Percentiles rank a stretch among this genome's conserved stretches.
phyloP scores from a whole-genome alignment of 257 asterid genomes.

The Nicotiana benthamiana region DNA sequence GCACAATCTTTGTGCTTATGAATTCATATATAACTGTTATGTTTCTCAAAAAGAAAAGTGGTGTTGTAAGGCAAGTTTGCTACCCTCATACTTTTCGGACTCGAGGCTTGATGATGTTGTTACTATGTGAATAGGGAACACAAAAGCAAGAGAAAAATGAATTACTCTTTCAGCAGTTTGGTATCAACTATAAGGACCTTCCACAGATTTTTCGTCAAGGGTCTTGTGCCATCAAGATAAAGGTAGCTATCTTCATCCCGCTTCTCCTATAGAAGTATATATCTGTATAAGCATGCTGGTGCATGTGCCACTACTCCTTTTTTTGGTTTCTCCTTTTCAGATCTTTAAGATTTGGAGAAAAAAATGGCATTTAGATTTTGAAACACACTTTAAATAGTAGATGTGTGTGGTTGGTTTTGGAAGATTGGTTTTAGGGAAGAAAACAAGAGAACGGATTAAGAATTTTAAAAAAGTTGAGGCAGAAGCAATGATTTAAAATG shows the following conservation, averaged over 20 bases:
- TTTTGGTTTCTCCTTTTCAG: not conserved
- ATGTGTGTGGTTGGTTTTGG: not conserved
- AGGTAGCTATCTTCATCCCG: conserved; percentile 31
- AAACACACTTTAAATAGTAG: not conserved
- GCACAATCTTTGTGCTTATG: too few relatives aligned
- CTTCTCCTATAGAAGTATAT: not conserved
- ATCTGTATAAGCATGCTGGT: not conserved
- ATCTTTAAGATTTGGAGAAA: not conserved
- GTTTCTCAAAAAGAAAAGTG: too few relatives aligned
- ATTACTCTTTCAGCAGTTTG: conserved; percentile 60
- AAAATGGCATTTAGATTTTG: not conserved
- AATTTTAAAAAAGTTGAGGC: not conserved
- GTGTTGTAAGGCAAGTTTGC: not conserved
- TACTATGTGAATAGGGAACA: conserved; percentile 36
- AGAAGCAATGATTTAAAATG: not conserved
- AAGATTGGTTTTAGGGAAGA: not conserved
- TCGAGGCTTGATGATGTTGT: not conserved
- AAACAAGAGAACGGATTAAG: not conserved
- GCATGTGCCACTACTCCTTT: not conserved
- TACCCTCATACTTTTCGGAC: not conserved
- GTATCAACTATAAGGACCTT: conserved; percentile 67
- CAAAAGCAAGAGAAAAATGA: conserved; percentile 69
- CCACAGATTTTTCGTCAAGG: conserved; percentile 86
- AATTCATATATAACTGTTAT: too few relatives aligned
- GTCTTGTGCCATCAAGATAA: conserved; percentile 60